phyloP scores from a whole-genome alignment of 1,284 basidiomycete species.

The Coriolopsis trogii region DNA sequence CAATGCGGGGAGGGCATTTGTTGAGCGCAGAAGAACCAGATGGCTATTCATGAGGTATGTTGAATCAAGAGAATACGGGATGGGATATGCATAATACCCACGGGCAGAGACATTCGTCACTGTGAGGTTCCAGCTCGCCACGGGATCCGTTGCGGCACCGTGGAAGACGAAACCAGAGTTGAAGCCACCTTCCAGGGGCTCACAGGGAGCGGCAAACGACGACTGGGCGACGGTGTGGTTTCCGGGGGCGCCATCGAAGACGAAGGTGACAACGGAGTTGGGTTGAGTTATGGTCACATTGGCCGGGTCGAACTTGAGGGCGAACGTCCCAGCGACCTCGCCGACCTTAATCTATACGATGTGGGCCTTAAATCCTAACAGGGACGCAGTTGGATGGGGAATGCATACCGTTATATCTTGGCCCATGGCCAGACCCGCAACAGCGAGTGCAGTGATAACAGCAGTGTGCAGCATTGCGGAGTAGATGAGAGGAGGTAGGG shows the following conservation, averaged over 20 bases:
- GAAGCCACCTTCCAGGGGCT: constrained; percentile 45
- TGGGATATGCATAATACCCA: constrained; percentile 30
- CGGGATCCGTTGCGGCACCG: constrained; percentile 14
- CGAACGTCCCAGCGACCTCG: constrained; percentile 30
- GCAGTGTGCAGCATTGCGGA: constrained; percentile 23
- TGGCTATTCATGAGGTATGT: constrained; percentile 36
- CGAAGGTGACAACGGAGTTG: constrained; percentile 51
- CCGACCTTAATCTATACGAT: constrained; percentile 36
- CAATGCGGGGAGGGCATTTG: constrained; percentile 45
- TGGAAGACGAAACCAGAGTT: constrained; percentile 48
- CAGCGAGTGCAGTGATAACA: constrained; percentile 19
- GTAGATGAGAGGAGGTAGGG: neutral
- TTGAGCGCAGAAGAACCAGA: constrained; percentile 68
- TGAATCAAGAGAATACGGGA: neutral
- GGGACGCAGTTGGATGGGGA: neutral
- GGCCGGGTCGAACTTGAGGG: constrained; percentile 49
- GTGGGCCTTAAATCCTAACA: neutral
- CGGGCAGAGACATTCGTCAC: constrained; percentile 45
- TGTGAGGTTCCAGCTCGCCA: constrained; percentile 47
- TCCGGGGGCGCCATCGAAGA: constrained; percentile 48
- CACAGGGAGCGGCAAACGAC: constrained; percentile 48
- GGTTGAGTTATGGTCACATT: constrained; percentile 42
- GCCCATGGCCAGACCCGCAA: constrained; percentile 24
- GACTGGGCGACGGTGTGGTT: constrained; percentile 61
- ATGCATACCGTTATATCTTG: constrained; percentile 21